Conservation (phyloP, 2,329 filamentous ascomycete species). For the Colletotrichum siamense region DNA sequence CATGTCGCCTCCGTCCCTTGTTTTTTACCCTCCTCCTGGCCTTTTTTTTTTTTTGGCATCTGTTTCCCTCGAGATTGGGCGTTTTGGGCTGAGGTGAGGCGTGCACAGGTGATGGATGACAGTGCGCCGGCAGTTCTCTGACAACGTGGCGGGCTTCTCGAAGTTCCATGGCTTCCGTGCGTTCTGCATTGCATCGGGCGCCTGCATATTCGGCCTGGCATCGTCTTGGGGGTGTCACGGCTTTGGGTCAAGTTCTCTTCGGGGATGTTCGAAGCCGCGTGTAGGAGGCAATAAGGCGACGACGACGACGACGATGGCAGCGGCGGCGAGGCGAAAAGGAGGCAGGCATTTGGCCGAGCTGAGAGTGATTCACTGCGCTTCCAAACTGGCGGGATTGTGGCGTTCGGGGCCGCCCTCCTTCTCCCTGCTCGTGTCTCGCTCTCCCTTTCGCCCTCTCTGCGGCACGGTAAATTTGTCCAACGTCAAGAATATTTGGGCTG, state of each 20-base stretch:
- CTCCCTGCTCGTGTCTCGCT: background rate
- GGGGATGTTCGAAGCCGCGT: background rate
- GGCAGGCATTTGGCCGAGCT: background rate
- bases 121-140: background rate
- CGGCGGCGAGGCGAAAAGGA: background rate
- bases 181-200: background rate
- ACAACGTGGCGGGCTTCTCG: slow-evolving; percentile 1
- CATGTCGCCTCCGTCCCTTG: background rate
- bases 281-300: background rate
- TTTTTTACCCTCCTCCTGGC: background rate
- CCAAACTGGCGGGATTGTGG: slow-evolving; percentile 5
- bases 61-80: background rate
- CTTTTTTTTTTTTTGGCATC: background rate
- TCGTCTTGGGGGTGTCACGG: background rate
- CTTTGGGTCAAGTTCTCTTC: background rate
- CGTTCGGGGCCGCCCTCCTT: background rate
- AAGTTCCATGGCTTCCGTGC: background rate
- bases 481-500: background rate
- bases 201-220: background rate
- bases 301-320: background rate
- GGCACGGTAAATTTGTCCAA: background rate
- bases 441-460: background rate
- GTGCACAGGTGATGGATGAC: background rate
- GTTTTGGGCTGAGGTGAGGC: background rate
- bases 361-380: background rate